Percentiles rank a stretch among this genome's conserved stretches.
Conservation (phyloP, 1,284 basidiomycete genomes). For the Irpex sp. region DNA sequence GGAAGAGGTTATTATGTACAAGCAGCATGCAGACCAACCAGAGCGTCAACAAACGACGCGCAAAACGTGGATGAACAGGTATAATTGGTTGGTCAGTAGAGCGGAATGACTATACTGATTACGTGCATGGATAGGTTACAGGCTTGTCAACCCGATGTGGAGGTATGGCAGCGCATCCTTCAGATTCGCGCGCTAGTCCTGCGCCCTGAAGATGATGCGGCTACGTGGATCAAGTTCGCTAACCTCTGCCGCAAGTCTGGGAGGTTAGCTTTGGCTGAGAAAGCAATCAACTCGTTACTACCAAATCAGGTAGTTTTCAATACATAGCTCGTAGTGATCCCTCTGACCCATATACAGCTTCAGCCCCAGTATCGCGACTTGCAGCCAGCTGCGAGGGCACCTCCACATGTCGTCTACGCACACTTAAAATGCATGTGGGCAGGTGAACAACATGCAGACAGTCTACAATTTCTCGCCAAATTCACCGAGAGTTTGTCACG, state of each 20-base stretch:
- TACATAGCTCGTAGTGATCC: neutral
- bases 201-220: conserved; percentile 90
- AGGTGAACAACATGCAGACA: conserved; percentile 74
- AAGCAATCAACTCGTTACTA: conserved; percentile 92
- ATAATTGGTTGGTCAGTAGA: neutral
- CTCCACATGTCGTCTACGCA: conserved; percentile 96
- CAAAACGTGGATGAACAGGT: conserved; percentile 95
- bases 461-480: conserved; percentile 80
- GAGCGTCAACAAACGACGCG: conserved; percentile 86
- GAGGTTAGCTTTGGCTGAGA: conserved; percentile 88
- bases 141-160: conserved; percentile 98
- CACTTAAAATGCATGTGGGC: conserved; percentile 99
- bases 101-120: too few relatives aligned
- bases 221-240: conserved; percentile 97
- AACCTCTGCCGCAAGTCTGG: conserved; percentile 87
- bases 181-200: conserved; percentile 95
- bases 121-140: conserved; percentile 56
- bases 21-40: conserved; percentile 91
- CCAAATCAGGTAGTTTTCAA: conserved; percentile 47
- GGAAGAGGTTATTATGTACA: conserved; percentile 97
- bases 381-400: conserved; percentile 67
- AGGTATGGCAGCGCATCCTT: conserved; percentile 98
- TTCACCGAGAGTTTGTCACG: conserved; percentile 78
- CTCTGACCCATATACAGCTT: conserved; percentile 6
- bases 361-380: conserved; percentile 28